A percentile compares a stretch with the other conserved stretches of the same genome.
phyloP scores from a whole-genome alignment of 2,329 filamentous ascomycete genomes.

The Nectriaceae sp. region DNA sequence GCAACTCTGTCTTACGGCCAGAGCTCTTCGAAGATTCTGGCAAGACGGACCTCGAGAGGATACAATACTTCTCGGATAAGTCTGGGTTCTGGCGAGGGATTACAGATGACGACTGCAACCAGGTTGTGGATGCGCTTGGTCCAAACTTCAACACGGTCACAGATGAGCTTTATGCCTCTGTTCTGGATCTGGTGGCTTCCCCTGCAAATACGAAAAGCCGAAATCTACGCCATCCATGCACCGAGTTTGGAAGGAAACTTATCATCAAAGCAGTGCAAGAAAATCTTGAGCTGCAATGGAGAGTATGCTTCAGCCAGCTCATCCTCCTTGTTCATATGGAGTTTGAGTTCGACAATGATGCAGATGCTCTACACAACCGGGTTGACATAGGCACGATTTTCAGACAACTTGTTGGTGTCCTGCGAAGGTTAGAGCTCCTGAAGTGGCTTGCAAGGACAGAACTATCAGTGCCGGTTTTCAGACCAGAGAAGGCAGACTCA shows the following conservation, averaged over 20 bases:
- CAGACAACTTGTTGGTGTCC: constrained; percentile 66
- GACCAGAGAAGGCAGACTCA: constrained; percentile 36
- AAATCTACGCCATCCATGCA: constrained; percentile 57
- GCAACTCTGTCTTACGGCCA: constrained; percentile 65
- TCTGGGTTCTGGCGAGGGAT: constrained; percentile 78
- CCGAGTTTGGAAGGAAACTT: constrained; percentile 74
- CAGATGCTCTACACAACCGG: constrained; percentile 61
- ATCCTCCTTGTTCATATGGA: constrained; percentile 85
- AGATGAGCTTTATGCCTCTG: constrained; percentile 53
- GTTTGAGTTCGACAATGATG: constrained; percentile 74
- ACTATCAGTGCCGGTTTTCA: constrained; percentile 51
- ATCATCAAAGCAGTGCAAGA: constrained; percentile 80
- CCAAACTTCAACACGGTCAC: constrained; percentile 63
- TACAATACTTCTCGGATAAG: constrained; percentile 77
- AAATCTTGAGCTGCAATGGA: constrained; percentile 70
- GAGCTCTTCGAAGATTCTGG: constrained; percentile 76
- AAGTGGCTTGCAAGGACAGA: constrained; percentile 66
- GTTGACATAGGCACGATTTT: constrained; percentile 72
- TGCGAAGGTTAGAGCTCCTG: constrained; percentile 75
- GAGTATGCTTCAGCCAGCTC: constrained; percentile 78
- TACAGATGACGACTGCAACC: constrained; percentile 76
- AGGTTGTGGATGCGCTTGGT: constrained; percentile 69
- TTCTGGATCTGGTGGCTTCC: constrained; percentile 48
- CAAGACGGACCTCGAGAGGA: constrained; percentile 69
- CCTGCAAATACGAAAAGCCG: constrained; percentile 48